phyloP scores from a whole-genome alignment of 495 filamentous ascomycete species.

The Amphirosellinia nigrospora region DNA sequence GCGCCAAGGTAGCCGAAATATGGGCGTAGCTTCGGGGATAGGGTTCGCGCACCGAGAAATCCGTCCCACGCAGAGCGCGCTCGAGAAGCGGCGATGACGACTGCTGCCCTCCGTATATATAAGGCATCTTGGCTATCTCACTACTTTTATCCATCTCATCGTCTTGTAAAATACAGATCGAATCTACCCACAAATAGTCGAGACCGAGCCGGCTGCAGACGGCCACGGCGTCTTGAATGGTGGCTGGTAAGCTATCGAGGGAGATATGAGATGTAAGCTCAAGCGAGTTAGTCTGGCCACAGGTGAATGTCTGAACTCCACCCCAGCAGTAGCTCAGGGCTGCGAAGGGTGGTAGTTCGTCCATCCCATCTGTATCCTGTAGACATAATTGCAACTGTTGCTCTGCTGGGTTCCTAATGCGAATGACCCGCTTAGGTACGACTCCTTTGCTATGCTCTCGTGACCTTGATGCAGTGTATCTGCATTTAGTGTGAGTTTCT shows the following conservation, averaged over 20 bases:
- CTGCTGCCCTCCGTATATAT: slow-evolving; percentile 23
- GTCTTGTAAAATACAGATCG: slow-evolving; percentile 11
- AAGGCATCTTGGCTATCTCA: slow-evolving; percentile 25
- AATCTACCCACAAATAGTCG: slow-evolving; percentile 38
- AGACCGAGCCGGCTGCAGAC: slow-evolving; percentile 25
- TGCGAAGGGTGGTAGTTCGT: background rate
- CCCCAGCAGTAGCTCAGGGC: slow-evolving; percentile 32
- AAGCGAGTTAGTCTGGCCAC: slow-evolving; percentile 6
- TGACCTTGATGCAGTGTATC: background rate
- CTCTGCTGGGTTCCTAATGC: background rate
- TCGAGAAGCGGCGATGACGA: background rate
- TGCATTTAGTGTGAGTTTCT: background rate
- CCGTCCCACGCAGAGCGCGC: background rate
- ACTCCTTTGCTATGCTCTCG: background rate
- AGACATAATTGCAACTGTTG: background rate
- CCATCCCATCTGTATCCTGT: background rate
- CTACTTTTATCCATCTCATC: slow-evolving; percentile 7
- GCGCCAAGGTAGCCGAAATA: background rate
- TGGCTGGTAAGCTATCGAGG: background rate
- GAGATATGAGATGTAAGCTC: background rate
- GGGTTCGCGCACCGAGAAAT: background rate
- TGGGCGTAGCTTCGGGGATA: background rate
- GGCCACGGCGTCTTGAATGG: background rate
- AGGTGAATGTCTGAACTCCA: slow-evolving; percentile 8
- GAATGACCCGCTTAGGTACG: background rate